phyloP scores from a whole-genome alignment of 768 basidiomycete species.

The Suillus clintonianus region DNA sequence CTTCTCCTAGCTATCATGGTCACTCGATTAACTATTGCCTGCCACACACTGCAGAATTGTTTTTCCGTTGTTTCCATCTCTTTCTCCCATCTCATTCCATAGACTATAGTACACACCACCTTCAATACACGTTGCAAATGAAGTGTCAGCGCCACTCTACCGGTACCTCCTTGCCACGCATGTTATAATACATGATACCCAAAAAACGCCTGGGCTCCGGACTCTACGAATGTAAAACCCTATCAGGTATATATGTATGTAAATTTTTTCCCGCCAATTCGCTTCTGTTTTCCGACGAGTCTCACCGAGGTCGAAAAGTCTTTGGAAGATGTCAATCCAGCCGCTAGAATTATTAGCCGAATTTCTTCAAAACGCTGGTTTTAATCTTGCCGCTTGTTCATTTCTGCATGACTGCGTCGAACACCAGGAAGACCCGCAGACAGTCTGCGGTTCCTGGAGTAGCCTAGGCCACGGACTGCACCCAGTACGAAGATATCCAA shows the following conservation, averaged over 20 bases:
- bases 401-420: too few species aligned
- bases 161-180: background rate
- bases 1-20: background rate
- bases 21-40: background rate
- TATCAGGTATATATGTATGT: background rate
- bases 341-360: background rate
- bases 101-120: background rate
- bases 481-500: background rate
- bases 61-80: background rate
- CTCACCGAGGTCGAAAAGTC: background rate
- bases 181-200: background rate
- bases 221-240: background rate
- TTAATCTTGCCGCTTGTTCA: background rate
- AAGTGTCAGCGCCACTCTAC: background rate
- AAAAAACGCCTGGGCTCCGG: background rate
- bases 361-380: background rate
- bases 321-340: background rate
- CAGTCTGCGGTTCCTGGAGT: background rate
- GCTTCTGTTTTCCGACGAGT: background rate
- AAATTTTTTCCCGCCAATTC: background rate
- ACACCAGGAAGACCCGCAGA: background rate
- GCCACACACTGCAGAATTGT: background rate
- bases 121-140: background rate
- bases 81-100: background rate
- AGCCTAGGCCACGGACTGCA: background rate